Conservation (phyloP, 768 basidiomycete genomes). For the Hypholoma sublateritium region DNA sequence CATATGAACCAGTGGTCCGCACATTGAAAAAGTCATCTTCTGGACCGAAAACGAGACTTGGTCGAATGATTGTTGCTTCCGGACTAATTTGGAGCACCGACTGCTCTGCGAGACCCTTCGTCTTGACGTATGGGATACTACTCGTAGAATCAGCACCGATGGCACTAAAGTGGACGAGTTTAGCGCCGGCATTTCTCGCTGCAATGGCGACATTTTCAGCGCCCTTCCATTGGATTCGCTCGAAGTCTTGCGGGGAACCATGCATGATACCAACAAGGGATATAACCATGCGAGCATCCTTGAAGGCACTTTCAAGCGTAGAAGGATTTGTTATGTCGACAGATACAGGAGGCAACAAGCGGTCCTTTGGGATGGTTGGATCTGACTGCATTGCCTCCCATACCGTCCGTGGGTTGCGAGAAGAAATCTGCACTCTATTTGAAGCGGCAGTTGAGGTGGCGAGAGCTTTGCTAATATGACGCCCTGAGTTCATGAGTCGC, state of each 20-base stretch:
- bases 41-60: slow-evolving; percentile 75
- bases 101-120: slow-evolving; percentile 63
- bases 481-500: slow-evolving; percentile 35
- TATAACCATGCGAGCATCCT: slow-evolving; percentile 55
- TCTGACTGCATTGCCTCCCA: slow-evolving; percentile 30
- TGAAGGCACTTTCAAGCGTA: slow-evolving; percentile 48
- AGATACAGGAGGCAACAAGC: slow-evolving; percentile 39
- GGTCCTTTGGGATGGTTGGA: slow-evolving; percentile 26
- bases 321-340: slow-evolving; percentile 57
- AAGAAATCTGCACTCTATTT: slow-evolving; percentile 51
- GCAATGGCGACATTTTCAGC: slow-evolving; percentile 63
- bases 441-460: slow-evolving; percentile 25
- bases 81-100: slow-evolving; percentile 46
- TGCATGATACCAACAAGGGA: slow-evolving; percentile 72
- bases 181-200: slow-evolving; percentile 52
- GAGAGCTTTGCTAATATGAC: slow-evolving; percentile 57
- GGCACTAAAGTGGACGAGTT: slow-evolving; percentile 66
- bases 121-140: slow-evolving; percentile 56
- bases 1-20: slow-evolving; percentile 28
- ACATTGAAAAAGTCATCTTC: slow-evolving; percentile 78
- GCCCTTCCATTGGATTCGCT: slow-evolving; percentile 62
- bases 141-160: slow-evolving; percentile 70
- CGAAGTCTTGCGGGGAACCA: slow-evolving; percentile 55
- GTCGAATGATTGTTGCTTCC: slow-evolving; percentile 63
- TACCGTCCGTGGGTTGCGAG: slow-evolving; percentile 51